A percentile compares a stretch with the other conserved stretches of the same genome.
These are phyloP conservation scores for Coemansia sp. DNA, from an alignment of 192 early-diverging fungal species.

Conservation along the genomic window DNA sequence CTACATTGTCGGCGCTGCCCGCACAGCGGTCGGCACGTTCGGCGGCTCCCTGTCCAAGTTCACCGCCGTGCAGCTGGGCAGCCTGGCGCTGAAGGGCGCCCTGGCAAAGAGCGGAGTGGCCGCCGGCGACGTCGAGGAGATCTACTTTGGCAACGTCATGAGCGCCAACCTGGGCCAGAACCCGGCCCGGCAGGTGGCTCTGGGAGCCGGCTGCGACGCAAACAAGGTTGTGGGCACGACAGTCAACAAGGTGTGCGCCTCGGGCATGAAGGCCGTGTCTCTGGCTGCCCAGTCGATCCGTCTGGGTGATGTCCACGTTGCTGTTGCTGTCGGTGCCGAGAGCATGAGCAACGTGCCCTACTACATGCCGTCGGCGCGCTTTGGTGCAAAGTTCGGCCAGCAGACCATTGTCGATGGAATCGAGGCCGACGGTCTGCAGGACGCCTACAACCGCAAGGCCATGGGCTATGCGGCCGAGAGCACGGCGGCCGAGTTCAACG, in stretches of 20 bases:
- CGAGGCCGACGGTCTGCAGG: constrained; percentile 70
- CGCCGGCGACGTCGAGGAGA: constrained; percentile 67
- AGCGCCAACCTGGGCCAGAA: constrained; percentile 81
- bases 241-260: constrained; percentile 83
- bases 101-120: constrained; percentile 55
- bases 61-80: constrained; percentile 79
- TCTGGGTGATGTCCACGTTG: constrained; percentile 65
- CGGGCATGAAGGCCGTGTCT: constrained; percentile 75
- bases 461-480: constrained; percentile 83
- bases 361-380: constrained; percentile 74
- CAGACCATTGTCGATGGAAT: constrained; percentile 70
- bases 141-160: constrained; percentile 75
- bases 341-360: constrained; percentile 83
- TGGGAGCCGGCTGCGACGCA: constrained; percentile 64
- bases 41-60: constrained; percentile 83
- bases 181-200: constrained; percentile 77
- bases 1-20: constrained; percentile 85
- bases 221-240: constrained; percentile 64
- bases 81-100: constrained; percentile 75
- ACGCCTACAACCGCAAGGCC: constrained; percentile 66
- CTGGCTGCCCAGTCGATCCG: constrained; percentile 73
- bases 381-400: constrained; percentile 74
- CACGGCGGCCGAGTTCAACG: constrained; percentile 72
- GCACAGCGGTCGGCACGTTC: constrained; percentile 92
- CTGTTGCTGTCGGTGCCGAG: constrained; percentile 74